These are phyloP conservation scores for Cutaneotrichosporon cavernicola DNA, from an alignment of 1,284 basidiomycete species.

Conservation along the genomic window DNA sequence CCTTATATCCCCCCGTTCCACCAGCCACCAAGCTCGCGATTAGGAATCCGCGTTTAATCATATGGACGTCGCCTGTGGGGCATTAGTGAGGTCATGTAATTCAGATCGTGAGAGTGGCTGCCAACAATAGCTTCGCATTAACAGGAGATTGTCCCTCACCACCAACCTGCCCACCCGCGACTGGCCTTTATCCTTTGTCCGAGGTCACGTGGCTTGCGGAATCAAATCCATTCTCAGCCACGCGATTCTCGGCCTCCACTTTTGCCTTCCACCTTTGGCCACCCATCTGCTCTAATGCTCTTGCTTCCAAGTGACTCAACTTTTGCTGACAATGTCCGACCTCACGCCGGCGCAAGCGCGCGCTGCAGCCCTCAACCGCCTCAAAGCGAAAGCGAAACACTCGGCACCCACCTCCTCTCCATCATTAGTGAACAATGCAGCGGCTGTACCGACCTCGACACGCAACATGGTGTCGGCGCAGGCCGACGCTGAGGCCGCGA, in stretches of 20 bases:
- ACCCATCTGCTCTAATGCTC: neutral
- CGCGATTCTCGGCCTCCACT: neutral
- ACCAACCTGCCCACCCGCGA: neutral
- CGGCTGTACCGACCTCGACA: slow-evolving; percentile 34
- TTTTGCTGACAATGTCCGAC: slow-evolving; percentile 14
- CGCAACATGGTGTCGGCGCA: slow-evolving; percentile 48
- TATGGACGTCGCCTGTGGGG: neutral
- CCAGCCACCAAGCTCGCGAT: neutral
- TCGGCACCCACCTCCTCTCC: slow-evolving; percentile 17
- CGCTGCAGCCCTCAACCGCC: slow-evolving; percentile 50
- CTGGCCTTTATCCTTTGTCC: neutral
- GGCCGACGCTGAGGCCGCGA: slow-evolving; percentile 23
- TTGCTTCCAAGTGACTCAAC: neutral
- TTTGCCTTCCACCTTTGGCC: neutral
- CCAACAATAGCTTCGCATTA: neutral
- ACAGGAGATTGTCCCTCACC: neutral
- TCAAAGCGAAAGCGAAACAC: slow-evolving; percentile 49
- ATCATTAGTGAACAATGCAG: slow-evolving; percentile 36
- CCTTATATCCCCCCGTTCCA: neutral
- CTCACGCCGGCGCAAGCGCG: slow-evolving; percentile 46
- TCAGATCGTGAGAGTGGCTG: slow-evolving; percentile 2
- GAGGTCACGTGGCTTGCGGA: neutral
- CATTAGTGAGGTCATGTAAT: neutral
- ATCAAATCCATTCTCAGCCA: neutral
- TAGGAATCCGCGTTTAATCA: neutral